A percentile compares a stretch with the other conserved stretches of the same genome.
These are phyloP conservation scores for Aspergillus aculeatus DNA, from an alignment of 2,329 filamentous ascomycete species.

Conservation along the genomic window DNA sequence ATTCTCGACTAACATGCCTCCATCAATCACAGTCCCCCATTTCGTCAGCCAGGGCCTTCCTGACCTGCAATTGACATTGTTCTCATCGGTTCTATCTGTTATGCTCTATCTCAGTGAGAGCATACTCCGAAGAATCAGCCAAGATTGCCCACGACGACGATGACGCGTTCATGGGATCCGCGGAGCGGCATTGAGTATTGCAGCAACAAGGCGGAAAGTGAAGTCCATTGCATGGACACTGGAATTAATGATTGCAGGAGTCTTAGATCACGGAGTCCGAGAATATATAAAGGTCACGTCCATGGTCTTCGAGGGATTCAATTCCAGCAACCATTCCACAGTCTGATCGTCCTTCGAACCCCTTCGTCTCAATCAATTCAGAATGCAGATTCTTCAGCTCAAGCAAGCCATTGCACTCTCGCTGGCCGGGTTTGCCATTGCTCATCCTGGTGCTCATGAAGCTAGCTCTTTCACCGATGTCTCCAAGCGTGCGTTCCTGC, in stretches of 20 bases:
- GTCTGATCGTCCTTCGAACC: not conserved
- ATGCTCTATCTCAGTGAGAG: not conserved
- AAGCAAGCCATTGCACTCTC: conserved; percentile 14
- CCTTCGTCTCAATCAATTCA: not conserved
- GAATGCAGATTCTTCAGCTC: conserved; percentile 5
- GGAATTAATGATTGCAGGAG: not conserved
- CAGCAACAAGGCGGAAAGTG: not conserved
- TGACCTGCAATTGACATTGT: not conserved
- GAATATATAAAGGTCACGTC: not conserved
- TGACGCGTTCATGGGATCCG: conserved; percentile 1
- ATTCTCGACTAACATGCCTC: not conserved
- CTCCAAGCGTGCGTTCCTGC: conserved; percentile 10
- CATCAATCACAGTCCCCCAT: conserved; percentile 3
- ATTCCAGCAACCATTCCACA: not conserved
- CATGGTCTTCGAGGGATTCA: not conserved
- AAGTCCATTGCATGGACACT: not conserved
- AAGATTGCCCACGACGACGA: conserved; percentile 2
- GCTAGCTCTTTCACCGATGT: conserved; percentile 12
- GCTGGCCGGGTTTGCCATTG: conserved; percentile 15
- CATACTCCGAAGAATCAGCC: not conserved
- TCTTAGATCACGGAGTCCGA: not conserved
- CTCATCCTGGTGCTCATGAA: conserved; percentile 23
- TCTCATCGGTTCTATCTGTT: not conserved
- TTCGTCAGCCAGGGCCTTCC: not conserved
- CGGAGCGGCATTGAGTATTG: not conserved